Evolutionary conservation across 768 basidiomycete species (phyloP), one percentile per base, ranked within the genome.

Genomic region (Tricholoma sp.): DNA sequence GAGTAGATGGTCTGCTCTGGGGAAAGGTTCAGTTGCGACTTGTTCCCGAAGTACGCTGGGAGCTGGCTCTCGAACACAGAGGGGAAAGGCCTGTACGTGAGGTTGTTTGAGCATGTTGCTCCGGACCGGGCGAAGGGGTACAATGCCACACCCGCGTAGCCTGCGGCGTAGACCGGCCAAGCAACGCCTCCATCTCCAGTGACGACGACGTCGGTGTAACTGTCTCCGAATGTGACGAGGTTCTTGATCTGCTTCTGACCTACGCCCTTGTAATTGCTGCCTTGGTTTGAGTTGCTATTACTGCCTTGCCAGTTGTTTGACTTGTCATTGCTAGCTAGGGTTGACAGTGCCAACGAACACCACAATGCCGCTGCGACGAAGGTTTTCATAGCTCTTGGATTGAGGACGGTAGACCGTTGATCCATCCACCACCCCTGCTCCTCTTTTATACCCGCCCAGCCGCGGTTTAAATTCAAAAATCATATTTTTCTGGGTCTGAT

Each of bases 181-280:
- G 81, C 70, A 4, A 73, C 75, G 2, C 78, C 80, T 8, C 75
- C 74, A 54, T 77, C 73, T 0, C 72, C 72, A 13, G 70, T 58
- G 34, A 58, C 57, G 7, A 76, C 77, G 1, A 80, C 66, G 57
- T 87, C 85, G 0, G 83, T 83, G 62, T 84, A 86, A 50, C 80
- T 82, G 68, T 87, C 85, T 3, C 86, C 85, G 55, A 88, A 88
- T 0, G 84, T 85, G 53, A 84, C 85, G 12, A 87, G 73, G 56
- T 80, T 79, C 65, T 81, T 82, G 56, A 88, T 84, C 58, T 83
- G 81, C 6, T 71, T 72, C 0, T 73, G 69, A 20, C 60, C 56
- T 3, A 76, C 63, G 10, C 69, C 74, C 2, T 59, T 50, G 28
- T 62, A 61, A 32, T 41, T 45, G 15, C 36, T 36, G n/a, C n/a